Conservation (phyloP, 192 early-diverging fungal species). For the Geranomyces michiganensis region DNA sequence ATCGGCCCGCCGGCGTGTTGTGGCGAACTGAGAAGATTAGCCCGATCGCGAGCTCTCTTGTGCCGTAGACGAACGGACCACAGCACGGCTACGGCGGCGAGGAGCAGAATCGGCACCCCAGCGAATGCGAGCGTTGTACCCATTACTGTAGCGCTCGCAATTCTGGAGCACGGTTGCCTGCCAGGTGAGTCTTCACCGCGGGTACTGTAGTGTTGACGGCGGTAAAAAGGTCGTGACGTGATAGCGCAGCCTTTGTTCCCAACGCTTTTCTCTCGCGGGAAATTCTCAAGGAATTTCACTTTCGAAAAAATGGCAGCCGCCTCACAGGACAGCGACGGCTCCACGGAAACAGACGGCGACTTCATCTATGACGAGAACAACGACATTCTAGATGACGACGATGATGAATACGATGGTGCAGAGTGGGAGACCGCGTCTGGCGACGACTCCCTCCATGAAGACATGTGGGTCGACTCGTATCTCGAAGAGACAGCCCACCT, state of each 20-base stretch:
- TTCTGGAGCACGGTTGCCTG: too few species aligned
- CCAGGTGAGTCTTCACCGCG: too few species aligned
- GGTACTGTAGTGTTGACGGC: too few species aligned
- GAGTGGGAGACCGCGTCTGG: constrained; percentile 33
- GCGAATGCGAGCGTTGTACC: neutral
- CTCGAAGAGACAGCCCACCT: neutral
- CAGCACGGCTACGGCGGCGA: neutral
- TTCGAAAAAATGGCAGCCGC: too few species aligned
- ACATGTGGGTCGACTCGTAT: constrained; percentile 4
- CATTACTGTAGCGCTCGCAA: too few species aligned
- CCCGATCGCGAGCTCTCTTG: neutral
- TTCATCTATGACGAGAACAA: neutral
- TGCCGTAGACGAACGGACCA: neutral
- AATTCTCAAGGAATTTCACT: too few species aligned
- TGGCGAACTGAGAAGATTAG: neutral
- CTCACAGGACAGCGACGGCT: too few species aligned
- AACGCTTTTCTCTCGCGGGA: too few species aligned
- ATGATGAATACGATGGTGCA: constrained; percentile 21
- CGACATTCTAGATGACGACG: neutral
- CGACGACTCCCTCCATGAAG: constrained; percentile 25
- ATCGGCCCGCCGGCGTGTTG: neutral
- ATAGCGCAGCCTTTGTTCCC: too few species aligned
- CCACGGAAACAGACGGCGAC: constrained; percentile 10
- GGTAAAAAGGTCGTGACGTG: too few species aligned
- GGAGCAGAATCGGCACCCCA: neutral